Evolutionary conservation across 306 rosid species (phyloP).

Genomic region (Glycine soja): DNA sequence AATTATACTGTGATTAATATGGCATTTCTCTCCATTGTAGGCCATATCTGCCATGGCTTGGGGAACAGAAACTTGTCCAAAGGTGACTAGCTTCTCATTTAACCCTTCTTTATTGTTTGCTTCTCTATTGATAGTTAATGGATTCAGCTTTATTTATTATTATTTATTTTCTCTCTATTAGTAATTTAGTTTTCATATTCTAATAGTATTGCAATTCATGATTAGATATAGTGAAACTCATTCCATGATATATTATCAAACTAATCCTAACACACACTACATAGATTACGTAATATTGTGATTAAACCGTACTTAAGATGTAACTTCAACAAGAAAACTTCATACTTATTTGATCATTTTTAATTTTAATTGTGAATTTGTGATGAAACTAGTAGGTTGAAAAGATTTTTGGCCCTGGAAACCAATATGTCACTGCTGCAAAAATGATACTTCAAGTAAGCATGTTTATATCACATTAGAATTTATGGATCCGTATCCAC

Average conservation of each 20-base stretch:
- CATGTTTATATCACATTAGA: not conserved
- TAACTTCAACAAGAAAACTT: not conserved
- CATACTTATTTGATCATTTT: not conserved
- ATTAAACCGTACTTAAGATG: constrained; percentile 10
- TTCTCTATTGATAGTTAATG: constrained; percentile 11
- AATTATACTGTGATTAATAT: constrained; percentile 19
- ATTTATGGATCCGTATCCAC: not conserved
- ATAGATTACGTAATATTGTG: constrained; percentile 17
- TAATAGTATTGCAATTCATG: not conserved
- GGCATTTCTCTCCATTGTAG: constrained; percentile 54
- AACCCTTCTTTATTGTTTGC: constrained; percentile 32
- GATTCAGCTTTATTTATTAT: not conserved
- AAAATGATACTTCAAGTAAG: constrained; percentile 98
- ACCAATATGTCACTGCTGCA: constrained; percentile 98
- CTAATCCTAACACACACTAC: not conserved
- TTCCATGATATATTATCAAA: not conserved
- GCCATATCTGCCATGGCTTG: constrained; percentile 98
- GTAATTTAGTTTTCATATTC: not conserved
- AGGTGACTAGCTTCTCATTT: constrained; percentile 59
- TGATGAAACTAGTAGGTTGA: constrained; percentile 66
- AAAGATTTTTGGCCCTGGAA: constrained; percentile 95
- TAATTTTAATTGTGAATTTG: constrained; percentile 35
- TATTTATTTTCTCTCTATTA: not conserved
- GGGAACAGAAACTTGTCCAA: constrained; percentile 98
- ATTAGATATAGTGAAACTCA: not conserved